Evolutionary conservation across 352 stramenopile species (phyloP).

Genomic region (Phytopythium delawarense): DNA sequence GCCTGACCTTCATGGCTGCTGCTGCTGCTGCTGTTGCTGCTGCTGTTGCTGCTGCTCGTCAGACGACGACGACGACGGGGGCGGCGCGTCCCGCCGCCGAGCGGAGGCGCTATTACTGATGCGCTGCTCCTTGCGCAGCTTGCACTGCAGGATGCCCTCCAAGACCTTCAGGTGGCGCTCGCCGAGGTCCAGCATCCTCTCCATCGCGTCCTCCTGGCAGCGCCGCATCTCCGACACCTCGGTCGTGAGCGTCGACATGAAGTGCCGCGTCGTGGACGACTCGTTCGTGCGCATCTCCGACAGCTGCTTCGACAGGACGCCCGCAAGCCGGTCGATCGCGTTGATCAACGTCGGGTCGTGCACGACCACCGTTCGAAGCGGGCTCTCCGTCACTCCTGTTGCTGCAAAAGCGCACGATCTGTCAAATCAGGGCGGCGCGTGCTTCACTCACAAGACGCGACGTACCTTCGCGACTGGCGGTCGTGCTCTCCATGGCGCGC

Average conservation of each 20-base stretch:
- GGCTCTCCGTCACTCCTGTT: neutral
- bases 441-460: conserved; percentile 12
- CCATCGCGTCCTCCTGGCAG: conserved; percentile 37
- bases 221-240: conserved; percentile 48
- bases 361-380: conserved; percentile 27
- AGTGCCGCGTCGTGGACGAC: conserved; percentile 4
- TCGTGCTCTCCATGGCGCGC: conserved; percentile 3
- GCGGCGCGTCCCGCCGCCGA: neutral
- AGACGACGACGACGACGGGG: neutral
- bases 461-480: neutral
- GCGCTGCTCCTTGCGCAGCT: conserved; percentile 45
- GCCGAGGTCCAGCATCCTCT: conserved; percentile 51
- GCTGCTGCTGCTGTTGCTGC: conserved; percentile 1
- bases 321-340: conserved; percentile 52
- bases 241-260: conserved; percentile 9
- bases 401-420: neutral
- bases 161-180: conserved; percentile 59
- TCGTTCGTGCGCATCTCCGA: conserved; percentile 30
- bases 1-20: neutral
- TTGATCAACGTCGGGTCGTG: conserved; percentile 56
- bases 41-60: conserved; percentile 1
- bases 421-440: neutral
- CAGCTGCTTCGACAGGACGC: conserved; percentile 45
- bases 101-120: neutral
- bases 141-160: conserved; percentile 54